A percentile compares a stretch with the other conserved stretches of the same genome.
phyloP scores from a whole-genome alignment of 495 filamentous ascomycete species.

The Penicillium cataractarum region DNA sequence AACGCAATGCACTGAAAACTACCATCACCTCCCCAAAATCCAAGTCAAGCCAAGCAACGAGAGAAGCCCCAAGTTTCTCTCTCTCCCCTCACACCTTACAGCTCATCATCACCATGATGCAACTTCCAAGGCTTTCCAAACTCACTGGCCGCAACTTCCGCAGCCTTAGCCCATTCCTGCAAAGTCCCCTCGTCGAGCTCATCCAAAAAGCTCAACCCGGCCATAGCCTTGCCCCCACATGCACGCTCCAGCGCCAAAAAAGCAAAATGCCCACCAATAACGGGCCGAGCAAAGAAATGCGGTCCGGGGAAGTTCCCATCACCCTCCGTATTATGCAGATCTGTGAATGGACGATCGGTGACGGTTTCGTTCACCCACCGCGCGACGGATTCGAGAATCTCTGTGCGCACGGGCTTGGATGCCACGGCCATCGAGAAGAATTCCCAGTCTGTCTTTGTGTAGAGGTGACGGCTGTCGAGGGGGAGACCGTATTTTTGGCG shows the following conservation, averaged over 20 bases:
- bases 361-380: conserved; percentile 85
- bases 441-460: conserved; percentile 93
- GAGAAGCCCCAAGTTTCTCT: neutral
- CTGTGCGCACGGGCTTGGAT: conserved; percentile 61
- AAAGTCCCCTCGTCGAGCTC: conserved; percentile 30
- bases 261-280: conserved; percentile 87
- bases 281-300: conserved; percentile 79
- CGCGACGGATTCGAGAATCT: conserved; percentile 78
- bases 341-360: conserved; percentile 78
- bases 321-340: conserved; percentile 80
- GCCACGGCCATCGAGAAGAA: conserved; percentile 86
- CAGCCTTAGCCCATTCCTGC: conserved; percentile 26
- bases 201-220: conserved; percentile 67
- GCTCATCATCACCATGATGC: conserved; percentile 28
- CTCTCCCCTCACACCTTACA: neutral
- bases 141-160: conserved; percentile 32
- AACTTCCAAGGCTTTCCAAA: conserved; percentile 13
- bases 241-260: conserved; percentile 77
- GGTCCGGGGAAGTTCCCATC: conserved; percentile 68
- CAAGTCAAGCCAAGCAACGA: no score
- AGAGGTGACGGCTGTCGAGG: conserved; percentile 83
- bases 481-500: conserved; percentile 81
- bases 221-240: conserved; percentile 70
- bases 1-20: neutral
- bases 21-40: neutral